Evolutionary conservation across 2,329 filamentous ascomycete species (phyloP).

Genomic region (Fusarium dimerum): DNA sequence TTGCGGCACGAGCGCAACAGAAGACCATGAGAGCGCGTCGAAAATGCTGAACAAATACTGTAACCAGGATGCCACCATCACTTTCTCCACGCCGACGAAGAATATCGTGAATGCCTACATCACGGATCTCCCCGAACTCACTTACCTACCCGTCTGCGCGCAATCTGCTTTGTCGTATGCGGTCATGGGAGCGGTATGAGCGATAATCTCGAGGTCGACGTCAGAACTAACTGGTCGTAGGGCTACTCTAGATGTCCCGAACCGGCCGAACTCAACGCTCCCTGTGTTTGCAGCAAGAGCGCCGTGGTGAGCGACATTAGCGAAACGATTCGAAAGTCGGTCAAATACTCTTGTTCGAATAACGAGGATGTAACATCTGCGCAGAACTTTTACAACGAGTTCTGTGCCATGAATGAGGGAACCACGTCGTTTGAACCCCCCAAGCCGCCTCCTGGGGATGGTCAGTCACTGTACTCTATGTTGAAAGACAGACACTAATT

Average conservation of each 20-base stretch:
- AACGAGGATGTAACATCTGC: constrained; percentile 49
- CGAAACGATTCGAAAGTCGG: constrained; percentile 43
- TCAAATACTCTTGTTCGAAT: constrained; percentile 47
- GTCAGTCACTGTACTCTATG: constrained; percentile 34
- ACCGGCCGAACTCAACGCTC: constrained; percentile 44
- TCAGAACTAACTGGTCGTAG: constrained; percentile 11
- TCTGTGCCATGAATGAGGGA: constrained; percentile 52
- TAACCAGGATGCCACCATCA: constrained; percentile 39
- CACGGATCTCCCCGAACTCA: constrained; percentile 48
- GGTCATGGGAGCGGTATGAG: constrained; percentile 31
- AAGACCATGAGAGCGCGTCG: constrained; percentile 49
- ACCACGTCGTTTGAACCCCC: constrained; percentile 50
- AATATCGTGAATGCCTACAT: constrained; percentile 49
- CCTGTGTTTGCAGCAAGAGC: constrained; percentile 54
- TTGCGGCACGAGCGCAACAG: constrained; percentile 49
- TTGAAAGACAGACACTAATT: neutral
- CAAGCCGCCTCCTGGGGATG: constrained; percentile 50
- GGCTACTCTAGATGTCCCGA: constrained; percentile 36
- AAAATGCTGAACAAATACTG: constrained; percentile 51
- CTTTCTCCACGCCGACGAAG: constrained; percentile 44
- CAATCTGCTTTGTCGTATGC: constrained; percentile 32
- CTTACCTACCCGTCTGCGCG: constrained; percentile 42
- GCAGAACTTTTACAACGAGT: constrained; percentile 51
- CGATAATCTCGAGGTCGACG: neutral
- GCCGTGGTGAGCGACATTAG: constrained; percentile 47